These are phyloP conservation scores for Halophytophthora polymorphica DNA, from an alignment of 352 stramenopile species.

Conservation along the genomic window DNA sequence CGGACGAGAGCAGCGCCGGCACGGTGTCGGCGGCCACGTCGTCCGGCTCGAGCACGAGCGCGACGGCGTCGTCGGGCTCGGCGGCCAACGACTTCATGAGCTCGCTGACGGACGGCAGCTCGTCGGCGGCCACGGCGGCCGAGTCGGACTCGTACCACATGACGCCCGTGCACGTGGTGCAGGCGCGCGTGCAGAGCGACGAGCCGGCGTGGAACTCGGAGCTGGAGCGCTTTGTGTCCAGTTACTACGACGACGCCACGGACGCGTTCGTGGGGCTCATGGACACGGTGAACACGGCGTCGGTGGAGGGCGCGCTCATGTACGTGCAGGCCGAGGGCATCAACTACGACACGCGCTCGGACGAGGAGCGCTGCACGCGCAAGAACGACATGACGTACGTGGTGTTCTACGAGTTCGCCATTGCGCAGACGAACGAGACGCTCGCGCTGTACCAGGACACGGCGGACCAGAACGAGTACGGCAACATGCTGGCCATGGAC, in stretches of 20 bases:
- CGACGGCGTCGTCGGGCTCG: slow-evolving; percentile 21
- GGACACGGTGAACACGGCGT: slow-evolving; percentile 82
- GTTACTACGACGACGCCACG: slow-evolving; percentile 48
- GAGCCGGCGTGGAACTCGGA: slow-evolving; percentile 49
- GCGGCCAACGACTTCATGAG: slow-evolving; percentile 37
- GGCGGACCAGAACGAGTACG: slow-evolving; percentile 55
- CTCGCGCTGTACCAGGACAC: slow-evolving; percentile 57
- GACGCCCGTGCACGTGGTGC: slow-evolving; percentile 62
- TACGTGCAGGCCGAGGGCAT: slow-evolving; percentile 86
- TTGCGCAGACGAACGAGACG: slow-evolving; percentile 77
- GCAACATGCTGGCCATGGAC: slow-evolving; percentile 67
- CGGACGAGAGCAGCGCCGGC: slow-evolving; percentile 25
- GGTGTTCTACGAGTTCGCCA: slow-evolving; percentile 79
- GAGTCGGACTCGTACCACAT: slow-evolving; percentile 60
- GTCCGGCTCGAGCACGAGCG: slow-evolving; percentile 9
- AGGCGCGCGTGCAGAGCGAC: slow-evolving; percentile 73
- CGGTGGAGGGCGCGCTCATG: slow-evolving; percentile 81
- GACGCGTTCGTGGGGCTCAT: slow-evolving; percentile 57
- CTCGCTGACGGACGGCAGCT: slow-evolving; percentile 20
- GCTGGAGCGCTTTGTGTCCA: slow-evolving; percentile 59
- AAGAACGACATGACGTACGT: slow-evolving; percentile 84
- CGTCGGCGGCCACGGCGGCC: slow-evolving; percentile 10
- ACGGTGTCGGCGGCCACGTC: slow-evolving; percentile 24
- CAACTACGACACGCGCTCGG: slow-evolving; percentile 69
- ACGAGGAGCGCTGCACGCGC: slow-evolving; percentile 52